Percentiles rank a stretch among this genome's conserved stretches.
Conservation (phyloP, 2,329 filamentous ascomycete genomes). For the Diplodia intermedia region DNA sequence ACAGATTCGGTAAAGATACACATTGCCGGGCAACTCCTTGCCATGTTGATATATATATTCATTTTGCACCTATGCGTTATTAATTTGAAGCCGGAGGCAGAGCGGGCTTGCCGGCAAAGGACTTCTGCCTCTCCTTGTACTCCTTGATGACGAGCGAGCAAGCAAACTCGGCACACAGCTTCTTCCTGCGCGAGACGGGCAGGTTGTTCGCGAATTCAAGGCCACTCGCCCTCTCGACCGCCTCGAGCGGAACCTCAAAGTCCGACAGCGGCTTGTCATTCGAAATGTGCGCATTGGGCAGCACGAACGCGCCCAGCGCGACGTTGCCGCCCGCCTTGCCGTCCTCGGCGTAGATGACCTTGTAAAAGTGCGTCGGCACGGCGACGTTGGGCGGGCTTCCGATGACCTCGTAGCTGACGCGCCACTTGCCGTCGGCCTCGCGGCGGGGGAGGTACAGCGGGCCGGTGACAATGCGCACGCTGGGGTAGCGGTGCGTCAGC, state of each 20-base stretch:
- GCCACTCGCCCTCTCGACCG: constrained; percentile 88
- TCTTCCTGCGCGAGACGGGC: constrained; percentile 73
- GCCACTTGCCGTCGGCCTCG: constrained; percentile 92
- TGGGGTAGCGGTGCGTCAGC: constrained; percentile 80
- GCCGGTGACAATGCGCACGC: constrained; percentile 89
- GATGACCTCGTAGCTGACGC: constrained; percentile 94
- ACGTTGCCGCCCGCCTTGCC: constrained; percentile 69
- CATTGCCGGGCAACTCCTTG: constrained; percentile 2
- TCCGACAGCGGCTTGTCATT: constrained; percentile 87
- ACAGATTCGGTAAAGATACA: not conserved
- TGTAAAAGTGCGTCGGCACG: constrained; percentile 98
- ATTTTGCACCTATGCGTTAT: not conserved
- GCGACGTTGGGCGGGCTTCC: constrained; percentile 91
- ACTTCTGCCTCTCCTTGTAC: constrained; percentile 67
- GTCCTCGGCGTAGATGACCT: constrained; percentile 96
- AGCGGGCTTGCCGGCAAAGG: constrained; percentile 39
- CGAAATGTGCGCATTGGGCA: constrained; percentile 87
- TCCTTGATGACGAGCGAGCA: constrained; percentile 86
- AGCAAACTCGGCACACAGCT: constrained; percentile 83
- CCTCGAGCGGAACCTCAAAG: constrained; percentile 94
- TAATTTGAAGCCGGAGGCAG: not conserved
- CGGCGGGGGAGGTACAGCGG: constrained; percentile 89
- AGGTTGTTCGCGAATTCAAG: constrained; percentile 88
- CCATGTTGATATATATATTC: not conserved
- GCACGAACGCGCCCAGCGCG: constrained; percentile 89